A percentile compares a stretch with the other conserved stretches of the same genome.
Evolutionary conservation across 2,329 filamentous ascomycete species (phyloP).

Genomic region (Byssochlamys sp.): DNA sequence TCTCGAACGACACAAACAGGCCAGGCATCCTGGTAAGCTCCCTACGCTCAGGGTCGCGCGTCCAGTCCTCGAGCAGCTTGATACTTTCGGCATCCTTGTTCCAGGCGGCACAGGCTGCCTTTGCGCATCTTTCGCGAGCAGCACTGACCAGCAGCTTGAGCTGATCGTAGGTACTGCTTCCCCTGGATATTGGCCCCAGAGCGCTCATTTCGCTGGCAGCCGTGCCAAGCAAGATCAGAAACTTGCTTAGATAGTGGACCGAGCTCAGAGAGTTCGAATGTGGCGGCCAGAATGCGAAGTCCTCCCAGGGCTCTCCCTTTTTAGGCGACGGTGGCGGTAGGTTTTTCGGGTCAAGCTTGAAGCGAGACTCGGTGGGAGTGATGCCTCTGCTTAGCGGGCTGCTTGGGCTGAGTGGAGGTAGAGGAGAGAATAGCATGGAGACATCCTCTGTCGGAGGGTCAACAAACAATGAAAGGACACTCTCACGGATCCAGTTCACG

Average conservation of each 20-base stretch:
- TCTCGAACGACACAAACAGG: conserved; percentile 77
- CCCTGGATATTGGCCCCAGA: conserved; percentile 55
- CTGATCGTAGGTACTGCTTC: conserved; percentile 53
- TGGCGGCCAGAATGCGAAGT: conserved; percentile 92
- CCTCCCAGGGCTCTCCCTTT: conserved; percentile 78
- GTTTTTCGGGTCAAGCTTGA: conserved; percentile 69
- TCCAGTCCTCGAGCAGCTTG: conserved; percentile 90
- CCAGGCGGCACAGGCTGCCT: conserved; percentile 82
- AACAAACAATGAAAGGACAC: conserved; percentile 70
- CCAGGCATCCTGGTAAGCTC: conserved; percentile 87
- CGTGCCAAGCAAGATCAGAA: conserved; percentile 72
- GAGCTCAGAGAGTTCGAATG: conserved; percentile 84
- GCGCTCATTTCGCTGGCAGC: conserved; percentile 78
- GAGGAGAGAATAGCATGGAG: conserved; percentile 72
- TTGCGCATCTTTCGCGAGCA: conserved; percentile 74
- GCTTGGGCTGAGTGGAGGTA: conserved; percentile 56
- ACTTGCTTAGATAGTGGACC: conserved; percentile 78
- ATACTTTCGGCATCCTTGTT: conserved; percentile 86
- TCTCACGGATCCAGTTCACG: conserved; percentile 72
- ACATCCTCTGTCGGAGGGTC: conserved; percentile 86
- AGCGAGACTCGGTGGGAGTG: conserved; percentile 58
- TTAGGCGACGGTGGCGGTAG: conserved; percentile 67
- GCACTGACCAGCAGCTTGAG: conserved; percentile 66
- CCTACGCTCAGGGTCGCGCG: conserved; percentile 65
- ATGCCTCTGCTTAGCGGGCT: conserved; percentile 50